Evolutionary conservation across 2,329 filamentous ascomycete species (phyloP).

Genomic region (Aspergillus quadricinctus): DNA sequence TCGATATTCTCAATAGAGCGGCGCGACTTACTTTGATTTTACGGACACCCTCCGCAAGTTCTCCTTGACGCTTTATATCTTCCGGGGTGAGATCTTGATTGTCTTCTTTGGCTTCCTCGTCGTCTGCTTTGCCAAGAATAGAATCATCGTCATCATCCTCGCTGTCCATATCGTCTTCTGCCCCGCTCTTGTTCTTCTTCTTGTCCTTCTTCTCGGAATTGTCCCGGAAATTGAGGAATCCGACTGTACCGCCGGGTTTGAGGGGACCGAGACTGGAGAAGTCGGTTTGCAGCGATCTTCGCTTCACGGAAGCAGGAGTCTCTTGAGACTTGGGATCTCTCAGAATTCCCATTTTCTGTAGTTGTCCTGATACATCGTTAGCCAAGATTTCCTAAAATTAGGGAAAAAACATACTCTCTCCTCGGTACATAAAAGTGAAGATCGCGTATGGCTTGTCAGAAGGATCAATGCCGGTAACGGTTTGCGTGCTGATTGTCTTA

Average conservation of each 20-base stretch:
- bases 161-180: conserved; percentile 67
- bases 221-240: conserved; percentile 85
- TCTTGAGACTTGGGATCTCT: conserved; percentile 60
- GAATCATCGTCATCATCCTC: conserved; percentile 66
- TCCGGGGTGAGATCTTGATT: conserved; percentile 54
- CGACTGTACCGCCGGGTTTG: conserved; percentile 80
- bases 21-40: conserved; percentile 56
- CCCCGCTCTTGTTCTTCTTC: conserved; percentile 57
- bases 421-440: conserved; percentile 97
- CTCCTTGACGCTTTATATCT: conserved; percentile 56
- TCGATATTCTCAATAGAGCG: background rate
- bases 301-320: conserved; percentile 61
- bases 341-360: conserved; percentile 93
- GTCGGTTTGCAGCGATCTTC: conserved; percentile 77
- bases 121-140: conserved; percentile 61
- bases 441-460: conserved; percentile 94
- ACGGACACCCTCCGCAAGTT: conserved; percentile 60
- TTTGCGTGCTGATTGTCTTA: conserved; percentile 97
- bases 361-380: conserved; percentile 61
- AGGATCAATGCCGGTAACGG: conserved; percentile 95
- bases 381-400: background rate
- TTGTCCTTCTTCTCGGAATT: conserved; percentile 51
- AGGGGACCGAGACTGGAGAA: conserved; percentile 80
- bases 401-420: conserved; percentile 68
- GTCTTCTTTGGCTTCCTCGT: conserved; percentile 49